phyloP scores from a whole-genome alignment of 192 early-diverging fungal species.

The Martensiomyces pterosporus region DNA sequence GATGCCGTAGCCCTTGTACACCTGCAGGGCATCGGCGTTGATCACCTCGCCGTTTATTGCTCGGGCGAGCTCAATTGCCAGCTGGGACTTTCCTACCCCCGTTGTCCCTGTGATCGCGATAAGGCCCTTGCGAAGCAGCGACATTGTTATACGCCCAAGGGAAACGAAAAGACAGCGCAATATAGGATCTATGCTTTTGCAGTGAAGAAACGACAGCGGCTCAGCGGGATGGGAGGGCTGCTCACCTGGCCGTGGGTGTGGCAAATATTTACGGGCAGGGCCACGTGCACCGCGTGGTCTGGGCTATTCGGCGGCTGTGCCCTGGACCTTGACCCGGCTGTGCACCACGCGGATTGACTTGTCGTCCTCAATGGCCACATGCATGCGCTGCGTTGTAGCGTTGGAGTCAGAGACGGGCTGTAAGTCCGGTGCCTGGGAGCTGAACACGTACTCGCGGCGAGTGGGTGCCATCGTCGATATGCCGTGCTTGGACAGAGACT shows the following conservation, averaged over 20 bases:
- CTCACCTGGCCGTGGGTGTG: no score
- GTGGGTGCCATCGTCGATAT: constrained; percentile 21
- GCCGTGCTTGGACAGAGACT: constrained; percentile 31
- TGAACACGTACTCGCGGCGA: constrained; percentile 33
- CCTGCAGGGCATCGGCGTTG: constrained; percentile 95
- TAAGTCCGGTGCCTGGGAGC: constrained; percentile 2
- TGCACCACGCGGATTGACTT: constrained; percentile 33
- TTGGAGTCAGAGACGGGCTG: neutral
- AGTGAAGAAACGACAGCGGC: neutral
- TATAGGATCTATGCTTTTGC: neutral
- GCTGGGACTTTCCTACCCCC: constrained; percentile 95
- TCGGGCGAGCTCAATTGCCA: constrained; percentile 83
- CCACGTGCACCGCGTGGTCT: no score
- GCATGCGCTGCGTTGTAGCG: constrained; percentile 22
- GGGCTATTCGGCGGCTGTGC: neutral
- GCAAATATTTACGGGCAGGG: no score
- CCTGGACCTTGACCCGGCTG: constrained; percentile 15
- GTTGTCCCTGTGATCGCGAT: constrained; percentile 82
- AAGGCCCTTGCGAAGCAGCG: constrained; percentile 33
- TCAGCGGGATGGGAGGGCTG: no score
- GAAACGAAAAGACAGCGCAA: neutral
- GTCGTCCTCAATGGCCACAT: constrained; percentile 29
- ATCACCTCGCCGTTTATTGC: constrained; percentile 83
- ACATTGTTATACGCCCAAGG: neutral
- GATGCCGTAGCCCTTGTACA: constrained; percentile 87